phyloP scores from a whole-genome alignment of 331 rosid genomes.

The Acacia pycnantha region DNA sequence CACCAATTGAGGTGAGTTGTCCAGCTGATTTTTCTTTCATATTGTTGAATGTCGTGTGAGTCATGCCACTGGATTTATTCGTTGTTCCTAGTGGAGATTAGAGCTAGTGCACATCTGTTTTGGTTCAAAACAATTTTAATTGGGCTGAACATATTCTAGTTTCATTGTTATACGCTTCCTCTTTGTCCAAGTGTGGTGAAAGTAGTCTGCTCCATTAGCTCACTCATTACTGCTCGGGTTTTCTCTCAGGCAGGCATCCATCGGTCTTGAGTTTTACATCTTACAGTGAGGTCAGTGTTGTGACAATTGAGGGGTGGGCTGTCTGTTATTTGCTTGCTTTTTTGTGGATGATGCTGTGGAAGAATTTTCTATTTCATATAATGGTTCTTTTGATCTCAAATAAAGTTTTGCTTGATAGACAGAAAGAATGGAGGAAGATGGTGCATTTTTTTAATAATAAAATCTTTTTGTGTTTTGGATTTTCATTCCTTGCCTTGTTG shows the following conservation, averaged over 20 bases:
- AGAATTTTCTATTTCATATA: constrained; percentile 10
- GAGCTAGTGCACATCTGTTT: constrained; percentile 25
- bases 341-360: constrained; percentile 33
- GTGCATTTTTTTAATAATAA: constrained; percentile 5
- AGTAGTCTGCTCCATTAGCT: constrained; percentile 44
- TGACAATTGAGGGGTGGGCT: constrained; percentile 45
- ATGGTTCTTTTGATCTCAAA: constrained; percentile 6
- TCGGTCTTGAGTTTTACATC: constrained; percentile 50
- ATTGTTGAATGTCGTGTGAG: constrained; percentile 18
- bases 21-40: constrained; percentile 28
- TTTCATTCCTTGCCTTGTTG: constrained; percentile 18
- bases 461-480: constrained; percentile 1
- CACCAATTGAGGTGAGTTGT: constrained; percentile 85
- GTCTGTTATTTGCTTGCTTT: constrained; percentile 48
- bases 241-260: constrained; percentile 53
- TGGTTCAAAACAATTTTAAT: constrained; percentile 22
- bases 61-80: constrained; percentile 28
- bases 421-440: constrained; percentile 17
- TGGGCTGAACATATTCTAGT: constrained; percentile 32
- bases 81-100: constrained; percentile 20
- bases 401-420: constrained; percentile 18
- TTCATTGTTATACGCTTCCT: constrained; percentile 38
- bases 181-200: constrained; percentile 40
- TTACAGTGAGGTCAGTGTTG: constrained; percentile 53
- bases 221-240: constrained; percentile 46